phyloP scores from a whole-genome alignment of 345 rosid genomes.

The Eucalyptus grandis region DNA sequence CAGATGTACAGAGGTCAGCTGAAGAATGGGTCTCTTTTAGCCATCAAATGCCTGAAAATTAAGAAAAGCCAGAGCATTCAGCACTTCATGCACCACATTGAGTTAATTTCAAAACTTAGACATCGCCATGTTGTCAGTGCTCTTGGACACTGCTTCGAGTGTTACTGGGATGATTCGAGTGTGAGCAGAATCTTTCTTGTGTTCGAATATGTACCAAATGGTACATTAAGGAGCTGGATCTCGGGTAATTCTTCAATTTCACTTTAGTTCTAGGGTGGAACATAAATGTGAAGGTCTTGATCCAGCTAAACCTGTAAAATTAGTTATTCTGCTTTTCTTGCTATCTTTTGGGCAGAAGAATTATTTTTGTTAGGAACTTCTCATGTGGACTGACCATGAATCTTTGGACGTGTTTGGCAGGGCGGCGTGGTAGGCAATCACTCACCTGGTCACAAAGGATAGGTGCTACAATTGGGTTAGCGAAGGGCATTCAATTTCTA shows the following conservation, averaged over 20 bases:
- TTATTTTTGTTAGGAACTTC: neutral
- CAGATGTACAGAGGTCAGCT: conserved; percentile 87
- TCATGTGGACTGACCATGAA: neutral
- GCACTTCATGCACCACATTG: conserved; percentile 75
- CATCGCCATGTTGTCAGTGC: conserved; percentile 84
- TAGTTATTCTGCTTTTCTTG: neutral
- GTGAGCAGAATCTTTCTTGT: conserved; percentile 88
- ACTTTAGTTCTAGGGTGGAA: neutral
- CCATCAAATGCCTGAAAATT: conserved; percentile 81
- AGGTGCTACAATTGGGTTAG: conserved; percentile 77
- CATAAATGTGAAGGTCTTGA: neutral
- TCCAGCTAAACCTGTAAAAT: neutral
- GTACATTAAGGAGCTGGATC: conserved; percentile 78
- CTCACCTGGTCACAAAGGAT: conserved; percentile 80
- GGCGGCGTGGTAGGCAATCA: conserved; percentile 17
- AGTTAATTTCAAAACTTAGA: conserved; percentile 75
- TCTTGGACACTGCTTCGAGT: conserved; percentile 89
- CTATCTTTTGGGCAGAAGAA: neutral
- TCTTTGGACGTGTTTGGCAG: conserved; percentile 15
- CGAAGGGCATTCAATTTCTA: conserved; percentile 82
- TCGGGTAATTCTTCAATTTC: conserved; percentile 40
- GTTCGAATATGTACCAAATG: conserved; percentile 84
- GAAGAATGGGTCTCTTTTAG: conserved; percentile 67
- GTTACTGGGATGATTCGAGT: conserved; percentile 87
- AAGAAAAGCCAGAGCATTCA: conserved; percentile 65